Base-by-base conservation (phyloP, 2,329 filamentous ascomycete species). In the Didymella pinodella region DNA sequence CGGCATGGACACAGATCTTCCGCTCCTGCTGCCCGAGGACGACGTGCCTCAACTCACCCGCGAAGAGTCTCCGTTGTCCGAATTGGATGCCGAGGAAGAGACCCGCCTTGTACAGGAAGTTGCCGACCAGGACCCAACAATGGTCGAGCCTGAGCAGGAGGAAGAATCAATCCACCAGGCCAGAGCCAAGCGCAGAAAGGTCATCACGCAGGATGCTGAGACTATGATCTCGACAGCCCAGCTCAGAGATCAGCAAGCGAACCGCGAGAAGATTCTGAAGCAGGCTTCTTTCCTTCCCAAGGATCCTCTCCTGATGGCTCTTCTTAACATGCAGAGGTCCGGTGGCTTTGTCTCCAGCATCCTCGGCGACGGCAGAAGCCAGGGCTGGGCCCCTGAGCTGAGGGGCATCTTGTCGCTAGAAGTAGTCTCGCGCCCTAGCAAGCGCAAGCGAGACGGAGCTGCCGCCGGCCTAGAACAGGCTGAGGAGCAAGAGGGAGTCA, bases 381-480 rank as follows among this genome's bases (percentile, higher is more conserved):
- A 86, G 65, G 87, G 86, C 41, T 97, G 93, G 93, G 94, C 94
- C 3, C 94, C 94, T 0, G 95, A 99, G 78, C 84, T 99, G 20
- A 89, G 92, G 60, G 92, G 90, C n/a, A 87, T 99, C 69, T 82
- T 98, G n/a, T 96, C 93, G 1, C 82, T 97, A 41, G 92, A 96
- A 65, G 85, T 91, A 14, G 85, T 96, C 16, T 88, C 89, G 61
- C 88, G 88, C 57, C 85, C 89, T 41, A 90, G 88, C 57, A 99
- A 98, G 85, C 87, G 95, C 59, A 99, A 99, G 84, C 89, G 95
- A 43, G 93, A 97, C 71, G 93, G 90, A 69, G 93, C 91, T 25
- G 87, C 95, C 64, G 91, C 90, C 44, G 92, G 94, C 70, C 85
- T 95, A 63, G 91, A 90, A 22, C 86, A 84, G 63, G 88, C 90